A percentile compares a stretch with the other conserved stretches of the same genome.
Evolutionary conservation across 352 stramenopile species (phyloP).

Genomic region (Phytophthora agathidicida): DNA sequence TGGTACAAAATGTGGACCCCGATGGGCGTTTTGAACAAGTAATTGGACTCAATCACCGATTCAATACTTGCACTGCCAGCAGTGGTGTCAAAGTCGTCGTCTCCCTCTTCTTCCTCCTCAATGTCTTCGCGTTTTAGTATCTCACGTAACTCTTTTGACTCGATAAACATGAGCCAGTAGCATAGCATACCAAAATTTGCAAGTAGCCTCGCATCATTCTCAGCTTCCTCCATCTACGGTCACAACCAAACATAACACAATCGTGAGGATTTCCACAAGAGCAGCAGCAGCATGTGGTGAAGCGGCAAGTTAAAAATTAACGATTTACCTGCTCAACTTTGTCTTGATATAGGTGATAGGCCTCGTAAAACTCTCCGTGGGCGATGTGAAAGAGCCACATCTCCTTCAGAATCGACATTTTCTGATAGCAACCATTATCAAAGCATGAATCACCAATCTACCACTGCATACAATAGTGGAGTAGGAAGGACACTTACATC

Average conservation of each 20-base stretch:
- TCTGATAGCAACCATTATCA: constrained; percentile 40
- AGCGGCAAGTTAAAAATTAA: neutral
- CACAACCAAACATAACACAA: neutral
- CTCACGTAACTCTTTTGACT: constrained; percentile 69
- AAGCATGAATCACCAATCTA: constrained; percentile 2
- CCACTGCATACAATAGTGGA: neutral
- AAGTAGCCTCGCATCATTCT: constrained; percentile 65
- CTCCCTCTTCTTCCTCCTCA: constrained; percentile 32
- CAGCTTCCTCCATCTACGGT: constrained; percentile 41
- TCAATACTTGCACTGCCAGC: constrained; percentile 32
- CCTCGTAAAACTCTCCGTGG: constrained; percentile 81
- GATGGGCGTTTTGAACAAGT: constrained; percentile 70
- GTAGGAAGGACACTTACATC: constrained; percentile 44
- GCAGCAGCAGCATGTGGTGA: too few relatives aligned
- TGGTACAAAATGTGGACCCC: constrained; percentile 80
- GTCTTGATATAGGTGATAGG: constrained; percentile 78
- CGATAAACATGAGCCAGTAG: constrained; percentile 86
- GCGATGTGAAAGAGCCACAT: constrained; percentile 74
- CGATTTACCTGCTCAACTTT: constrained; percentile 64
- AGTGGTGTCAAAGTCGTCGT: constrained; percentile 21
- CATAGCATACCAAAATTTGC: constrained; percentile 80
- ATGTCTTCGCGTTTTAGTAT: constrained; percentile 45
- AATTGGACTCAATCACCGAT: constrained; percentile 58
- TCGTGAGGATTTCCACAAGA: neutral
- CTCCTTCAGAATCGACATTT: constrained; percentile 73